Evolutionary conservation across 192 early-diverging fungal genomes (phyloP).

Genomic region (Rhizophlyctis rosea): DNA sequence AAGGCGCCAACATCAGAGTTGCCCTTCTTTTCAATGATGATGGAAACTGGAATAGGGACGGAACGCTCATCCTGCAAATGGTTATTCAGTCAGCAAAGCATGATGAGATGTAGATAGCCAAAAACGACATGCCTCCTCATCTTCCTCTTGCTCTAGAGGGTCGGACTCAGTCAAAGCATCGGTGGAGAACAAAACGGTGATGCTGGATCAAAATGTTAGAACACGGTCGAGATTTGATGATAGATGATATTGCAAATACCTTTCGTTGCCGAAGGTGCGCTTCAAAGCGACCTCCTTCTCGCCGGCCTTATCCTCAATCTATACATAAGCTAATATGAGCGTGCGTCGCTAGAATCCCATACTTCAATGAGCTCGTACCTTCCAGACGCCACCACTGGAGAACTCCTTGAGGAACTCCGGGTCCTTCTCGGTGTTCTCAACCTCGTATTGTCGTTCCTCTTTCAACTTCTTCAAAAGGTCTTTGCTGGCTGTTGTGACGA

Average conservation of each 20-base stretch:
- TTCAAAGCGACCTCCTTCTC: conserved; percentile 75
- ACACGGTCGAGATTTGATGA: neutral
- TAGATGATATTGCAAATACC: conserved; percentile 41
- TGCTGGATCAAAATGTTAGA: conserved; percentile 38
- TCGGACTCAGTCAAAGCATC: conserved; percentile 77
- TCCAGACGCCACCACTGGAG: conserved; percentile 53
- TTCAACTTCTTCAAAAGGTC: conserved; percentile 69
- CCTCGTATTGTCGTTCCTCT: conserved; percentile 77
- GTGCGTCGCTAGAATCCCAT: conserved; percentile 1
- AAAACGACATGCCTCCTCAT: conserved; percentile 47
- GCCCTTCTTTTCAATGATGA: conserved; percentile 73
- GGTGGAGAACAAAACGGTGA: conserved; percentile 83
- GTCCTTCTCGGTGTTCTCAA: conserved; percentile 50
- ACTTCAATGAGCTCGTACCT: conserved; percentile 20
- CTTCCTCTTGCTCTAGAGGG: conserved; percentile 58
- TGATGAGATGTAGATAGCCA: neutral
- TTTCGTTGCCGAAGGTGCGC: conserved; percentile 87
- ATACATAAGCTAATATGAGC: conserved; percentile 5
- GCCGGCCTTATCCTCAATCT: conserved; percentile 79
- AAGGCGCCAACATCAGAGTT: conserved; percentile 67
- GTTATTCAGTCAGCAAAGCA: neutral
- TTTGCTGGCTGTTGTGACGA: conserved; percentile 51
- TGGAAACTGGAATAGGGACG: conserved; percentile 74
- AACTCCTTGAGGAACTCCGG: conserved; percentile 68
- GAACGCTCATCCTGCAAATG: conserved; percentile 43